phyloP scores from a whole-genome alignment of 1,284 basidiomycete genomes.

The Albatrellus sp. region DNA sequence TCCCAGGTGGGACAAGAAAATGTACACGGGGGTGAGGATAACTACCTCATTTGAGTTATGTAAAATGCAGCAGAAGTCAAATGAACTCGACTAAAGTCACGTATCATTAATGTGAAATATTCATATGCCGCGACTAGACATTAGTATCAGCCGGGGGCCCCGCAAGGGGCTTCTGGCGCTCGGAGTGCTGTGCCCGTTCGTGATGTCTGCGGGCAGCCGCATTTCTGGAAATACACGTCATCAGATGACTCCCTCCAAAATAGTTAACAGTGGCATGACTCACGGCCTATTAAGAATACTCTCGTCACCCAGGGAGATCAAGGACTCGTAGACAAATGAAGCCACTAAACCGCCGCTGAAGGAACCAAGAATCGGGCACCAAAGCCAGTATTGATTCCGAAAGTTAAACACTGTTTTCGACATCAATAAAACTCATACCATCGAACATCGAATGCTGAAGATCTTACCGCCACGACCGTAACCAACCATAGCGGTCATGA shows the following conservation, averaged over 20 bases:
- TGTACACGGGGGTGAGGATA: too few relatives aligned
- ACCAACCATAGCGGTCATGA: slow-evolving; percentile 47
- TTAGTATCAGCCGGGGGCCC: background rate
- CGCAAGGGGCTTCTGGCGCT: slow-evolving; percentile 1
- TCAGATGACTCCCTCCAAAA: background rate
- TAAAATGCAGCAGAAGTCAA: too few relatives aligned
- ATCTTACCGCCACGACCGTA: slow-evolving; percentile 35
- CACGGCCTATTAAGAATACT: slow-evolving; percentile 42
- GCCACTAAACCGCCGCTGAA: slow-evolving; percentile 43
- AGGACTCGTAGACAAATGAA: slow-evolving; percentile 37
- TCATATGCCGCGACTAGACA: too few relatives aligned
- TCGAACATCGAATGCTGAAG: background rate
- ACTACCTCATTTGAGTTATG: too few relatives aligned
- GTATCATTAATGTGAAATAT: too few relatives aligned
- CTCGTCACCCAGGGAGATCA: slow-evolving; percentile 33
- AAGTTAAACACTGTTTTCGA: slow-evolving; percentile 27
- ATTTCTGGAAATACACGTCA: slow-evolving; percentile 1
- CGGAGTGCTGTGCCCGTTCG: background rate
- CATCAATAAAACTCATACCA: background rate
- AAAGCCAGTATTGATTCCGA: slow-evolving; percentile 63
- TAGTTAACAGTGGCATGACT: slow-evolving; percentile 12
- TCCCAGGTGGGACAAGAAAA: too few relatives aligned
- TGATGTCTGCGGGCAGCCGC: slow-evolving; percentile 3
- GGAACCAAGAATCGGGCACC: slow-evolving; percentile 54
- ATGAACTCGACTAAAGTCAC: too few relatives aligned